Evolutionary conservation across 2,329 filamentous ascomycete genomes (phyloP), one percentile per base, ranked within the genome.

Genomic region (Hypoxylon sp.): DNA sequence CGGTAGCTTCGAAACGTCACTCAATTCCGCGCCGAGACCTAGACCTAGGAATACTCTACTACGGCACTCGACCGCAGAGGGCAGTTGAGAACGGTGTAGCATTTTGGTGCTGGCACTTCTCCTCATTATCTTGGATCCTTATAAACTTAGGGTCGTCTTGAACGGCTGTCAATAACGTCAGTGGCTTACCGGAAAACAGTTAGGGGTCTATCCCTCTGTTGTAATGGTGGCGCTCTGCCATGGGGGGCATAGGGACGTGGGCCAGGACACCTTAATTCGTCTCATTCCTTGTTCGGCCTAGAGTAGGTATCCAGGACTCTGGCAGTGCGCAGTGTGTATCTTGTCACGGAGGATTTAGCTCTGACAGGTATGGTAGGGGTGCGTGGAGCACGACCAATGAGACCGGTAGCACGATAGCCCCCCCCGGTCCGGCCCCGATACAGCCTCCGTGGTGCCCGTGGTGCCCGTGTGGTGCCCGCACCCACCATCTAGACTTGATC

Each of bases 351-450:
- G 46, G 48, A 56, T 57, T 56, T 56, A 57, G 49, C 49, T 59
- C 52, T 54, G 35, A 45, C 56, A 59, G 46, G 53, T 47, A 51
- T 49, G 37, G 44, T 53, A 53, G 46, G 53, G 56, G 49, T 57
- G 47, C 47, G 55, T 55, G 21, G 19, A 32, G 20, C 11, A 11
- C 20, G 23, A 45, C 57, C 55, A 60, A 57, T 57, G 31, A 58
- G 34, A 55, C 32, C 15, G 26, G 13, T 42, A 45, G 43, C 9
- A 41, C 50, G 38, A 52, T 37, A 41, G 23, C 3, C 31, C 34
- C 38, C 51, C 53, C 57, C 36, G 45, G 50, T 48, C 45, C 37
- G 44, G 44, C 41, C 41, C 51, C 55, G 54, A 60, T 58, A 55
- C 45, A 38, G 34, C 26, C 42, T 51, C 48, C 34, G 30, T 36